These are phyloP conservation scores for Yamadazyma diospyri DNA, from an alignment of 1,139 yeast species.

Conservation along the genomic window DNA sequence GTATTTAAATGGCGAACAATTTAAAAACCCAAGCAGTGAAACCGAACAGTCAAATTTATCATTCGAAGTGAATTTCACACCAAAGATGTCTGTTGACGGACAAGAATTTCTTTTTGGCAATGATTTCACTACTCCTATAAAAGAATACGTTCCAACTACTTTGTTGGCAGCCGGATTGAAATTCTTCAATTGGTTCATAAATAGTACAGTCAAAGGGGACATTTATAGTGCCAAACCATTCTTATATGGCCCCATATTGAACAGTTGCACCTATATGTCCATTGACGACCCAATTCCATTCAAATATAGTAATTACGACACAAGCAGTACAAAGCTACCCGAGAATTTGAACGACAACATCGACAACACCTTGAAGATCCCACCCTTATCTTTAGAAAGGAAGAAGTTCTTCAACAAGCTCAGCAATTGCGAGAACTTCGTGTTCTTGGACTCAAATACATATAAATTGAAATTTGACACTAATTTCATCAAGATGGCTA, in stretches of 20 bases:
- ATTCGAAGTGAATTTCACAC: conserved; percentile 35
- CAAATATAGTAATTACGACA: conserved; percentile 10
- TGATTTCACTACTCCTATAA: conserved; percentile 60
- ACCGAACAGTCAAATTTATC: conserved; percentile 28
- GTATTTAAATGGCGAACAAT: conserved; percentile 25
- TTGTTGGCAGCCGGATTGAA: conserved; percentile 47
- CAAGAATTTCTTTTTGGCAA: conserved; percentile 61
- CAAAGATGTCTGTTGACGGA: conserved; percentile 44
- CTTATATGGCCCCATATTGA: conserved; percentile 59
- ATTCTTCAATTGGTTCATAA: conserved; percentile 55
- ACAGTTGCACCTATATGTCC: conserved; percentile 48
- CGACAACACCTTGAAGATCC: conserved; percentile 24
- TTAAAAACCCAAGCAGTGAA: conserved; percentile 11
- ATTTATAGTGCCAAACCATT: conserved; percentile 58
- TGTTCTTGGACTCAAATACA: conserved; percentile 21
- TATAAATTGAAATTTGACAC: conserved; percentile 41
- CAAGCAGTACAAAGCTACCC: conserved; percentile 12
- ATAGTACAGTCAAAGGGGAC: conserved; percentile 64
- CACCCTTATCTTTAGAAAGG: conserved; percentile 25
- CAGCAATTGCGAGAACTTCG: conserved; percentile 29
- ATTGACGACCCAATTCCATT: conserved; percentile 16
- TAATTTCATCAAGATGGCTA: conserved; percentile 36
- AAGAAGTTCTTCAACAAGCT: conserved; percentile 31
- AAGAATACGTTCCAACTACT: conserved; percentile 54
- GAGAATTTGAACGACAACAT: conserved; percentile 21